phyloP scores from a whole-genome alignment of 2,329 filamentous ascomycete genomes.

The Tolypocladium capitatum region DNA sequence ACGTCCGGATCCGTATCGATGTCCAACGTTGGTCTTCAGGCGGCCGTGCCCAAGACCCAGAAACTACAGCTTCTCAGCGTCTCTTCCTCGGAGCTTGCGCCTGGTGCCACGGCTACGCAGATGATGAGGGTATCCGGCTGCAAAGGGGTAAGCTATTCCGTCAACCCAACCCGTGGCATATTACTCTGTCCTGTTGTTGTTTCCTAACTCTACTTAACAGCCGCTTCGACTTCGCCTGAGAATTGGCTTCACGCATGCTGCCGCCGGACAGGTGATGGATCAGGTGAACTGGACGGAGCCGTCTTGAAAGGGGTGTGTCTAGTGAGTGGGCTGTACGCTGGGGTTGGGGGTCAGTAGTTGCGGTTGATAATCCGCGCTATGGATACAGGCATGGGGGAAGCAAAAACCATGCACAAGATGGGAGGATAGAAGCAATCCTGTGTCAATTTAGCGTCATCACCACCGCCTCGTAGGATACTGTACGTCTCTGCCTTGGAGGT shows the following conservation, averaged over 20 bases:
- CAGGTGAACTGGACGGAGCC: constrained; percentile 97
- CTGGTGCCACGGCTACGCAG: constrained; percentile 75
- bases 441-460: background rate
- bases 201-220: constrained; percentile 31
- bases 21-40: constrained; percentile 71
- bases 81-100: constrained; percentile 61
- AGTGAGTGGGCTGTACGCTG: background rate
- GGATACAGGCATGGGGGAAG: background rate
- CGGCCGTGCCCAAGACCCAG: constrained; percentile 91
- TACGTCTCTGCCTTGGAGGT: background rate
- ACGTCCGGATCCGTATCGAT: constrained; percentile 50
- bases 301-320: constrained; percentile 15
- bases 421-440: background rate
- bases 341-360: too few relatives aligned
- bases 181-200: background rate
- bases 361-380: background rate
- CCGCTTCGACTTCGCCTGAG: constrained; percentile 74
- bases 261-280: constrained; percentile 61
- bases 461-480: background rate
- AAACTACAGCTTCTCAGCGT: constrained; percentile 87
- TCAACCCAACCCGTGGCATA: background rate
- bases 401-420: background rate
- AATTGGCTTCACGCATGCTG: constrained; percentile 64
- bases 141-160: constrained; percentile 62
- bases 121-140: constrained; percentile 76